Evolutionary conservation across 2,329 filamentous ascomycete species (phyloP).

Genomic region (Ceratocystis diversiconidia): DNA sequence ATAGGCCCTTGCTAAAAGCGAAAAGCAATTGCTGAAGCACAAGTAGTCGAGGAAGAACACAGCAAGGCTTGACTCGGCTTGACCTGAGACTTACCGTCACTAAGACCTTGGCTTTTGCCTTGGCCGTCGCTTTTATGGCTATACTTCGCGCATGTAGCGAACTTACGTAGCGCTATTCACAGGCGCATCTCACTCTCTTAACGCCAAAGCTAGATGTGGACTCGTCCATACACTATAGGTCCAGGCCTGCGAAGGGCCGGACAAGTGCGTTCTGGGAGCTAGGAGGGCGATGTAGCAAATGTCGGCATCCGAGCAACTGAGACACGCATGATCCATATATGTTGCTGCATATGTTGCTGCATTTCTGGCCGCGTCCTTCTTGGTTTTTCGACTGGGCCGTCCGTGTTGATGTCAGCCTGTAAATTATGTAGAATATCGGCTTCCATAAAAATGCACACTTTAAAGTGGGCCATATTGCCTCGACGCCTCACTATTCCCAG

Average conservation of each 20-base stretch:
- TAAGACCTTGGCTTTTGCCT: not conserved
- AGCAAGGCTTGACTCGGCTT: not conserved
- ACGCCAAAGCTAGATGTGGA: not conserved
- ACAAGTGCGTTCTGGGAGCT: not conserved
- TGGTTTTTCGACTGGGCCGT: not conserved
- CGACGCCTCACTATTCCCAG: not conserved
- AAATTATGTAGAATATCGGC: too few species aligned
- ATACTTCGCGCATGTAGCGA: too few species aligned
- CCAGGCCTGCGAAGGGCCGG: not conserved
- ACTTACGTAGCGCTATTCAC: too few species aligned
- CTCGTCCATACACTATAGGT: too few species aligned
- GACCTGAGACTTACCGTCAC: not conserved
- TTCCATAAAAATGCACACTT: not conserved
- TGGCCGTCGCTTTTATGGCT: too few species aligned
- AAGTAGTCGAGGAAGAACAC: too few species aligned
- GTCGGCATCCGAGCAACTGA: not conserved
- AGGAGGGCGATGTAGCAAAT: not conserved
- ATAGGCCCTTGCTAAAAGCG: too few species aligned
- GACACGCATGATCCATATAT: not conserved
- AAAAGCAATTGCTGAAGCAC: too few species aligned
- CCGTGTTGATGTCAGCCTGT: not conserved
- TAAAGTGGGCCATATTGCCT: not conserved
- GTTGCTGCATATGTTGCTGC: not conserved
- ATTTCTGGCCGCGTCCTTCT: not conserved
- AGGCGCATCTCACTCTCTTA: not conserved